phyloP scores from a whole-genome alignment of 805 yeast genomes.

The Barnettozyma sucrosica region DNA sequence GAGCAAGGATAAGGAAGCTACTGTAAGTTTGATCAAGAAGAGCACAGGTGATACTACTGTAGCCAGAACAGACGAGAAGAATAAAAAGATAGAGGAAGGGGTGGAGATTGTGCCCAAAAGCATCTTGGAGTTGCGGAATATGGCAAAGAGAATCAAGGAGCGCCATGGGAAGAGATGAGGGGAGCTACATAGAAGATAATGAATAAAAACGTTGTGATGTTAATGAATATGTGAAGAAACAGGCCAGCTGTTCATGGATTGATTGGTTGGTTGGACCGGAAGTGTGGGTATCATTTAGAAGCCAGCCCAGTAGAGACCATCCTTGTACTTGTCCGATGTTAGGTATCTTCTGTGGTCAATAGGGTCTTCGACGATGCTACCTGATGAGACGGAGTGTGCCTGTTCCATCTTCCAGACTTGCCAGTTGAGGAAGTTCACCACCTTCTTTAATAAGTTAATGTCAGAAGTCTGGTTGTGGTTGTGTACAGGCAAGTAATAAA shows the following conservation, averaged over 20 bases:
- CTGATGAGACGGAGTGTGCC: neutral
- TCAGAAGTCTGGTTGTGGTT: slow-evolving; percentile 18
- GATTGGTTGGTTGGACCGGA: neutral
- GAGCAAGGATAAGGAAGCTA: slow-evolving; percentile 4
- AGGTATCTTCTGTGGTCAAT: slow-evolving; percentile 9
- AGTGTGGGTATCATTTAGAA: slow-evolving; percentile 12
- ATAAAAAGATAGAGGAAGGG: too few relatives aligned
- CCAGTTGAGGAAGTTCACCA: slow-evolving; percentile 20
- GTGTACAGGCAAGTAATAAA: slow-evolving; percentile 18
- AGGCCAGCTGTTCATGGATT: neutral
- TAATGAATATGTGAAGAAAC: neutral
- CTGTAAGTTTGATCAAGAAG: neutral
- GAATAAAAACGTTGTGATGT: neutral
- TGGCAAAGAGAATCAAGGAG: slow-evolving; percentile 22
- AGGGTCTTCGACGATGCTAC: slow-evolving; percentile 5
- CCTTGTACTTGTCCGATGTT: slow-evolving; percentile 19
- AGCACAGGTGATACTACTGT: neutral
- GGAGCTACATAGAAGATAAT: neutral
- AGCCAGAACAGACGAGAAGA: neutral
- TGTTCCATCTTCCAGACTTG: slow-evolving; percentile 16
- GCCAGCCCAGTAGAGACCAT: slow-evolving; percentile 29
- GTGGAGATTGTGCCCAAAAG: neutral
- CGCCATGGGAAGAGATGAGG: slow-evolving; percentile 16
- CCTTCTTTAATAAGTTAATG: slow-evolving; percentile 18
- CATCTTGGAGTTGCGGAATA: slow-evolving; percentile 10